Evolutionary conservation across 2,329 filamentous ascomycete genomes (phyloP), one percentile per base, ranked within the genome.

Genomic region (Madurella fahalii): DNA sequence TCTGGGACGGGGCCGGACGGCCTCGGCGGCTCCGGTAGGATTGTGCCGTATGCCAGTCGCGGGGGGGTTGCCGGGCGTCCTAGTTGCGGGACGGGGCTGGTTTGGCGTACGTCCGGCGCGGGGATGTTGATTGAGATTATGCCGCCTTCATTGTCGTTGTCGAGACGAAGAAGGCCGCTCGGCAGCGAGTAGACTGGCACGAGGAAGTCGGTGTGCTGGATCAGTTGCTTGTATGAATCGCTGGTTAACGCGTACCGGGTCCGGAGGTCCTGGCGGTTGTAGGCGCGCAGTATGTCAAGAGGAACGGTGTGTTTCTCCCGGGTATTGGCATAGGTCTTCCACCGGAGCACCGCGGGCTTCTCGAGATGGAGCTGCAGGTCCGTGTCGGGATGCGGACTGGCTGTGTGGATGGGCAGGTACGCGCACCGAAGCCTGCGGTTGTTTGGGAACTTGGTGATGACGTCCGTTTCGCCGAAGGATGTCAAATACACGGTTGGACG

Each of bases 341-440:
- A 12, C 13, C 32, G 17, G 15, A 51, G 18, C 13, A 13, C 7
- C 2, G 18, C 15, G 13, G 9, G 5, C 2, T 31, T 9, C 18
- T 44, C 9, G 5, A 51, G 32, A 30, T 31, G 18, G 4, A 51
- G 41, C 8, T 17, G 41, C 1, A n/a, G 9, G 4, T 1, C 15
- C 3, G 41, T 40, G 32, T 45, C 41, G 8, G 18, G 41, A 11
- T 45, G 32, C 1, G 11, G 11, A 11, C 5, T 9, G 37, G 46
- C 13, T 9, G 49, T 40, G 32, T 45, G n/a, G 18, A 51, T 51
- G 41, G 49, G 49, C n/a, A 45, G 11, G n/a, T 51, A 51, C 0
- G 13, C 18, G 5, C 7, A 12, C 9, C 41, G 34, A 2, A 11
- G 41, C 5, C 9, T 15, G 41, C 18, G n/a, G 15, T 50, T n/a